Evolutionary conservation across 176 grass and related monocot species (phyloP).

Genomic region (Oropetium thomaeum): DNA sequence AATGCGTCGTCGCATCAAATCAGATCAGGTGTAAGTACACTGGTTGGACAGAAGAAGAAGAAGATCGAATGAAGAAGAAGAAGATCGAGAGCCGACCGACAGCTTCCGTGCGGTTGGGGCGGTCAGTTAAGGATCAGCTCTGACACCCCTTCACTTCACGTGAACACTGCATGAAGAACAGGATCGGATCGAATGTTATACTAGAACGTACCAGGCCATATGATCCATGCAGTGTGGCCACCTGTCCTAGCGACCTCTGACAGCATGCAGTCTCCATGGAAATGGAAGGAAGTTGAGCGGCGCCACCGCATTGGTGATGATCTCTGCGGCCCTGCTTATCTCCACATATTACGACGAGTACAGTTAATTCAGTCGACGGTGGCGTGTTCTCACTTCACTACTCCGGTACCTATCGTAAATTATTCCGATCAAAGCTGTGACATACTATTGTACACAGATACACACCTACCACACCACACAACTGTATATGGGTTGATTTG

Average conservation of each 20-base stretch:
- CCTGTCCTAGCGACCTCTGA: background rate
- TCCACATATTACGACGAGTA: background rate
- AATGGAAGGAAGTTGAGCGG: background rate
- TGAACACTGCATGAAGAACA: background rate
- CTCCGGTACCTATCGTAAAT: no score
- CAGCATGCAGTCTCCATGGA: background rate
- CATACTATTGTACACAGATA: background rate
- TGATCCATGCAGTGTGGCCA: background rate
- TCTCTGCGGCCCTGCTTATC: background rate
- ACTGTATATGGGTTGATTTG: background rate
- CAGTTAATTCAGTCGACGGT: background rate
- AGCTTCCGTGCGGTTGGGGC: background rate
- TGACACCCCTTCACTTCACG: background rate
- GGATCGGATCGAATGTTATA: background rate
- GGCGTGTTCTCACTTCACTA: no score
- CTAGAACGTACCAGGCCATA: no score
- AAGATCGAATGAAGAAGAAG: background rate
- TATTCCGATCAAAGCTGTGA: background rate
- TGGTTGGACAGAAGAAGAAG: background rate
- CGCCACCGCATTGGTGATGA: background rate
- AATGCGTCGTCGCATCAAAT: background rate
- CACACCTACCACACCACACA: background rate
- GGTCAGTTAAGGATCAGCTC: background rate
- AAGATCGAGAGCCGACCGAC: background rate
- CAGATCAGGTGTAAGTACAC: background rate